phyloP scores from a whole-genome alignment of 2,329 filamentous ascomycete species.

The Magnaporthiopsis rhizophila region DNA sequence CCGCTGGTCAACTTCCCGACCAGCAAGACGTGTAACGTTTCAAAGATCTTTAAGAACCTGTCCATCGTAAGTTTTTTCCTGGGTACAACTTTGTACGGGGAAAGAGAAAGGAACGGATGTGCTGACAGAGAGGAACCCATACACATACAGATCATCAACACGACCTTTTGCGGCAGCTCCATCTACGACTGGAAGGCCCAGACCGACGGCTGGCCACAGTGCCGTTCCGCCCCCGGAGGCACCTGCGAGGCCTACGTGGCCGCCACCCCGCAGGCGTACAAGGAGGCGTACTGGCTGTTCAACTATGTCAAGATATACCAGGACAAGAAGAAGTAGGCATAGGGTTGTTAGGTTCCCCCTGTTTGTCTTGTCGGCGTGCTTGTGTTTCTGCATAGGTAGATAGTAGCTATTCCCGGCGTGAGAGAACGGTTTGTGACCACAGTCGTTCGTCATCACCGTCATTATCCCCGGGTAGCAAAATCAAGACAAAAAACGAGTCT shows the following conservation, averaged over 20 bases:
- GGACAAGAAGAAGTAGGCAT: background rate
- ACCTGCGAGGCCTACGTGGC: slow-evolving; percentile 47
- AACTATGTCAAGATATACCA: slow-evolving; percentile 38
- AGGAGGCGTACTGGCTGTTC: slow-evolving; percentile 51
- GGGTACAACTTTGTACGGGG: background rate
- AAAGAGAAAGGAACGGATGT: background rate
- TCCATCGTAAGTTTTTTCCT: no score
- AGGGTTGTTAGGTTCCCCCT: background rate
- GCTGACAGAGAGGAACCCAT: background rate
- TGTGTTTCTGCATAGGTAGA: background rate
- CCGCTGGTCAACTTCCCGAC: slow-evolving; percentile 28
- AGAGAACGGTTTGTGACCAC: background rate
- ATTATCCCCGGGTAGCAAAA: background rate
- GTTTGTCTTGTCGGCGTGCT: no score
- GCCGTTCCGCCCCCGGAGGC: slow-evolving; percentile 12
- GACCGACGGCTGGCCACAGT: slow-evolving; percentile 13
- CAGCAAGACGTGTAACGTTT: slow-evolving; percentile 42
- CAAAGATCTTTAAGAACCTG: slow-evolving; percentile 40
- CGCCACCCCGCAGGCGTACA: slow-evolving; percentile 47
- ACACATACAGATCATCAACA: slow-evolving; percentile 17
- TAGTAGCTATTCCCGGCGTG: background rate
- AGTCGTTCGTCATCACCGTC: no score
- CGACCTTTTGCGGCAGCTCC: slow-evolving; percentile 22
- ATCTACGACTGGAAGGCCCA: slow-evolving; percentile 46
- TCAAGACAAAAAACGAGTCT: background rate